Base-by-base conservation (phyloP, 345 rosid genomes). In the Populus euphratica region DNA sequence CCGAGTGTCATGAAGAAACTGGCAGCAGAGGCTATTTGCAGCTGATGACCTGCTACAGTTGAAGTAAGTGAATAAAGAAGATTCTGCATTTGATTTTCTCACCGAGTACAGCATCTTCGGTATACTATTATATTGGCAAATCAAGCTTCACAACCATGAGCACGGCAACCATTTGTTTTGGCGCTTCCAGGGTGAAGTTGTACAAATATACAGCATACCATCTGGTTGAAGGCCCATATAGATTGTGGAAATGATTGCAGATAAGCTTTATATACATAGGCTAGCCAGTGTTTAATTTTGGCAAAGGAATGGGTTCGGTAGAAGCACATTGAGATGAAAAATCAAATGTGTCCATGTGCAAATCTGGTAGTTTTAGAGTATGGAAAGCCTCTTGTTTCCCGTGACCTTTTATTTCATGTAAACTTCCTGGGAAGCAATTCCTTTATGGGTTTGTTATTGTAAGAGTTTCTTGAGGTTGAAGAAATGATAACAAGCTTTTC, bases 1-100 rank as follows among this genome's bases (percentile, higher is more conserved):
- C 97, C 93, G 0, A 85, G 67, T 39, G 86, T 94, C 78, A 94
- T 91, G 99, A 96, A 96, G 89, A 93, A 94, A 70, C 94, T 96
- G 17, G 90, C 97, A 0, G 98, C 92, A 31, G 99, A 96, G 86
- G 97, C 88, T 27, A 69, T 96, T 73, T 96, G 99, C 78, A 85
- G 91, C 83, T 96, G 81, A 89, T 75, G 69, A 75, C 78, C 69
- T 59, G 62, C 68, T 59, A 67, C 64, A 18, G 39, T 59, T 25
- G 49, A 73, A 72, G 73, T 41, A 25, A 65, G 50, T 36, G 39
- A n/a, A 75, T 69, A 75, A 73, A 72, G 62, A 61, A 73, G 77
- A 69, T 77, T 79, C 64, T 23, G 54, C 69, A 38, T 77, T 33
- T 72, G 54, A 11, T 68, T 70, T 77, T 72, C 78, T 59, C 61